Base-by-base conservation (phyloP, 164 flowering plant genomes). In the Stephania cephalantha region DNA sequence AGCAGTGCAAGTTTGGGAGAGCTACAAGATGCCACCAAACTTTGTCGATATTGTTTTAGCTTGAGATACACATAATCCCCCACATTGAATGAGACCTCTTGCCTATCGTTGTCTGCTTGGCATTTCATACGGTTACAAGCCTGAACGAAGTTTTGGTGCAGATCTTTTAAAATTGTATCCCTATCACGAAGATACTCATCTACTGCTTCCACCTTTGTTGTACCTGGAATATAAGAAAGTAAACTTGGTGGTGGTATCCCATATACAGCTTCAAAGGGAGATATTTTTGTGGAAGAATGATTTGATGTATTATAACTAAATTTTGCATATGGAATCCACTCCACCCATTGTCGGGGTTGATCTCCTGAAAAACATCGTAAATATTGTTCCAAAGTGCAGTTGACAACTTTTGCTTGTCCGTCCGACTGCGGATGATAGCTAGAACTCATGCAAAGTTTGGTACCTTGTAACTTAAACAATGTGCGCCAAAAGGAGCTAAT, bases 1-100 rank as follows among this genome's bases (percentile, higher is more conserved):
- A 79, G 2, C 64, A 50, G 7, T 9, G 76, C 22, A 2, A 75
- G 45, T 64, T 75, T 79, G 17, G 35, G 3, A 22, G 73, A 22
- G 15, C 7, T 3, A 1, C 78, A 67, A 42, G 46, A 58, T 58
- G 64, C 64, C 17, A 58, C 64, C 4, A 3, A 58, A 58, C n/a
- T 18, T 10, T 58, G 64, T 58, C 64, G 64, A 18, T 58, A 58
- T 2, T 13, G 64, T 58, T 58, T 2, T 10, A 58, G 64, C 5
- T 18, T 12, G 5, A 58, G 20, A 58, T 58, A 58, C 6, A 58
- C 12, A 12, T 12, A 58, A n/a, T 58, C 64, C 6, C 64, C 64
- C 20, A 12, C 64, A 5, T 6, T n/a, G 17, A 58, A 10, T 6
- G 50, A 46, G 50, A 46, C 50, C 64, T 58, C 64, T 18, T 10